These are phyloP conservation scores for Tubosaeta sp. DNA, from an alignment of 768 basidiomycete genomes.

Conservation along the genomic window DNA sequence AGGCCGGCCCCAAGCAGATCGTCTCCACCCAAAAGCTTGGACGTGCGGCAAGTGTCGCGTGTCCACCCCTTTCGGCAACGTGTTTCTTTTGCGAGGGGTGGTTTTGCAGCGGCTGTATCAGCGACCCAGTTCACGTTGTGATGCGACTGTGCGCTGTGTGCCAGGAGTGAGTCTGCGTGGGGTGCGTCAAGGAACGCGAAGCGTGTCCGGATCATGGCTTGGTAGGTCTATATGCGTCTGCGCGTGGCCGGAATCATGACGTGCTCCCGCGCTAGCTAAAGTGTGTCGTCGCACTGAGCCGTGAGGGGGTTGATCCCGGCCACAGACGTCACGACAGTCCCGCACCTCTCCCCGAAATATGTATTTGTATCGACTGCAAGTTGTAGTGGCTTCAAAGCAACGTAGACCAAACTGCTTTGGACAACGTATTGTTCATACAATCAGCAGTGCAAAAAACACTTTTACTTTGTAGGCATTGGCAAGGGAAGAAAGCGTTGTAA, in stretches of 20 bases:
- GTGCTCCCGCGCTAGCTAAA: not conserved
- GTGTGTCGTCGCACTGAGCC: too few relatives aligned
- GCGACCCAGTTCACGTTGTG: not conserved
- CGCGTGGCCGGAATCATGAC: not conserved
- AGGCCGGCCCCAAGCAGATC: not conserved
- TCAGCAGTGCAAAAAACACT: too few relatives aligned
- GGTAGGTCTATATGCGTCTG: not conserved
- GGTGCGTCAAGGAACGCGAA: not conserved
- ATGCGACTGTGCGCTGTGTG: conserved; percentile 4
- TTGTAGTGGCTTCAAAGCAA: too few relatives aligned
- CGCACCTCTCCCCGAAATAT: too few relatives aligned
- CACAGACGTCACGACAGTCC: too few relatives aligned
- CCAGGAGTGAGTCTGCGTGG: not conserved
- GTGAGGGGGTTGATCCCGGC: too few relatives aligned
- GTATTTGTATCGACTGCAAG: too few relatives aligned
- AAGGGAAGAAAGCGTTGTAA: too few relatives aligned
- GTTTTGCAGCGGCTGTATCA: conserved; percentile 5
- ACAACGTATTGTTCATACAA: too few relatives aligned
- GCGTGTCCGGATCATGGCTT: not conserved
- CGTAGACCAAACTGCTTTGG: too few relatives aligned
- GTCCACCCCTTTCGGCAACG: not conserved
- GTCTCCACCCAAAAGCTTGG: not conserved
- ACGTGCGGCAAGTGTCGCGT: conserved; percentile 5
- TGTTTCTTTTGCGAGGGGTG: conserved; percentile 2
- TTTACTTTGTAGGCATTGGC: too few relatives aligned